Evolutionary conservation across 352 stramenopile genomes (phyloP).

Genomic region (Globisporangium echinulatum): DNA sequence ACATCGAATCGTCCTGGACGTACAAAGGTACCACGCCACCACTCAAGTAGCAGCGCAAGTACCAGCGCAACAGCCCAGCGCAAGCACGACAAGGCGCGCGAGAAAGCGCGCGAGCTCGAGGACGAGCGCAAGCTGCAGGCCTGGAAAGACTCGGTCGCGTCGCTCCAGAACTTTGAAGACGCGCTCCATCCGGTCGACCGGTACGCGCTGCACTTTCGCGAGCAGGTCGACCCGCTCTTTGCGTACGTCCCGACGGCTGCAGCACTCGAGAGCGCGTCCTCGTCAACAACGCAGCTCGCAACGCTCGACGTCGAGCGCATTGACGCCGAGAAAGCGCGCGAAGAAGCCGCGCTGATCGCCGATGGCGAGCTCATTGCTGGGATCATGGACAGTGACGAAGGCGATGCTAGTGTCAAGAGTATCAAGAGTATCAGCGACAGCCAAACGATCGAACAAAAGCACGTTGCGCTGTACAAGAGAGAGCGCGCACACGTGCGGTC

Average conservation of each 20-base stretch:
- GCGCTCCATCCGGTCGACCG: constrained; percentile 91
- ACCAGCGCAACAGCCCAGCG: constrained; percentile 21
- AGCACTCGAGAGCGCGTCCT: constrained; percentile 44
- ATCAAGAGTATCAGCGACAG: background rate
- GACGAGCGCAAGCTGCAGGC: constrained; percentile 90
- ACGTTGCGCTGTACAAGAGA: constrained; percentile 50
- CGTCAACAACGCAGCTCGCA: constrained; percentile 10
- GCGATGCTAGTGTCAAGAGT: constrained; percentile 2
- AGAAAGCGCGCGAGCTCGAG: constrained; percentile 87
- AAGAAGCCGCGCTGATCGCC: constrained; percentile 50
- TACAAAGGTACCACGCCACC: constrained; percentile 4
- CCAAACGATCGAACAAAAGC: constrained; percentile 14
- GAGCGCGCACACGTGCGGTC: constrained; percentile 54
- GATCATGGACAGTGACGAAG: constrained; percentile 19
- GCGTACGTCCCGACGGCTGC: constrained; percentile 73
- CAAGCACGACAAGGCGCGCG: constrained; percentile 55
- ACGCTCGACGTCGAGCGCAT: constrained; percentile 56
- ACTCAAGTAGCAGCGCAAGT: constrained; percentile 1
- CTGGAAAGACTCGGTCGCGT: constrained; percentile 72
- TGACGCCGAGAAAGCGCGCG: constrained; percentile 52
- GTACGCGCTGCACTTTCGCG: constrained; percentile 90
- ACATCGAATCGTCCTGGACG: too few species aligned
- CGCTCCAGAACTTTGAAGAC: constrained; percentile 85
- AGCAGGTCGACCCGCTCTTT: constrained; percentile 87
- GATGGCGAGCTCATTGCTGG: constrained; percentile 68